Percentiles rank a stretch among this genome's conserved stretches.
phyloP scores from a whole-genome alignment of 2,329 filamentous ascomycete genomes.

The Botrytis elliptica region DNA sequence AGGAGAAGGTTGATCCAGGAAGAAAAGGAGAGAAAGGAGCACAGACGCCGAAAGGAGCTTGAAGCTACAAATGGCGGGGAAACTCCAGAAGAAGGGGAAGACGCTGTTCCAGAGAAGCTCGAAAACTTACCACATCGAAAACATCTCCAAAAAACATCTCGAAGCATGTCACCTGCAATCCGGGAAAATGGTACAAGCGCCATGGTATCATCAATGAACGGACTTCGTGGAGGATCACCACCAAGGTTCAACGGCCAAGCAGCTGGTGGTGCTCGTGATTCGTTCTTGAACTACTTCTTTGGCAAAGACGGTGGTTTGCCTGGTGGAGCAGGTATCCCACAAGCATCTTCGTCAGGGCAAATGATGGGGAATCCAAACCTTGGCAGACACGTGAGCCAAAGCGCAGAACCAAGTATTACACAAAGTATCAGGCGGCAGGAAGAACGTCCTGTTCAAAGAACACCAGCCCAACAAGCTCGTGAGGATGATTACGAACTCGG shows the following conservation, averaged over 20 bases:
- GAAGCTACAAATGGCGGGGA: constrained; percentile 71
- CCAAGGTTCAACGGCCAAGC: constrained; percentile 60
- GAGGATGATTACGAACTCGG: constrained; percentile 41
- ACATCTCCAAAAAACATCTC: constrained; percentile 50
- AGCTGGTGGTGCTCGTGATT: constrained; percentile 70
- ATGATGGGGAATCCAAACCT: constrained; percentile 41
- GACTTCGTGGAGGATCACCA: constrained; percentile 60
- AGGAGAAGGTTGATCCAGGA: constrained; percentile 76
- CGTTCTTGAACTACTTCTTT: constrained; percentile 98
- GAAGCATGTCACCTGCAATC: constrained; percentile 82
- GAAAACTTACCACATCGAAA: constrained; percentile 61
- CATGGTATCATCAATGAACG: constrained; percentile 67
- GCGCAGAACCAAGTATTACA: constrained; percentile 75
- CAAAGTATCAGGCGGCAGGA: constrained; percentile 77
- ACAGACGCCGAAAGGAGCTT: constrained; percentile 77
- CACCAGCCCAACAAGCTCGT: constrained; percentile 52
- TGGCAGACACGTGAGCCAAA: constrained; percentile 72
- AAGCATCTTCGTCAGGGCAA: constrained; percentile 35
- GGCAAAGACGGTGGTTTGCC: constrained; percentile 78
- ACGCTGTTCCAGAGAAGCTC: constrained; percentile 46
- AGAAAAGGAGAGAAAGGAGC: constrained; percentile 82
- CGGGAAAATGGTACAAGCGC: constrained; percentile 63
- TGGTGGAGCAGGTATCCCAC: constrained; percentile 41
- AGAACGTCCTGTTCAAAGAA: constrained; percentile 44
- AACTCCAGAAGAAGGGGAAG: constrained; percentile 60